phyloP scores from a whole-genome alignment of 164 flowering plant species.

The Buxus sempervirens region DNA sequence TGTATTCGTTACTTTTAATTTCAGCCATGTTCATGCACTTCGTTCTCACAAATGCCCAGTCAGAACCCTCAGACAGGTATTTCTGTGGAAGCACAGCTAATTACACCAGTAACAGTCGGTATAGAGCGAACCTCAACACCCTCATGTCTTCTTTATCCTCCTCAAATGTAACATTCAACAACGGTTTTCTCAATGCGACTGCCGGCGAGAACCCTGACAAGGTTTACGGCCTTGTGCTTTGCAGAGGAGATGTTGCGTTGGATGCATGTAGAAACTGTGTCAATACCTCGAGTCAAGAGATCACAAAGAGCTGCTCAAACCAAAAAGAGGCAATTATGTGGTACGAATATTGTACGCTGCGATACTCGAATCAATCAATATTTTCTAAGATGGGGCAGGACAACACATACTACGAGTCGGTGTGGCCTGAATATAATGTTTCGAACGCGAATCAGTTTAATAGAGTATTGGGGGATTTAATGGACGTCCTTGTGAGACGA shows the following conservation, averaged over 20 bases:
- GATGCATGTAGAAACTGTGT: conserved; percentile 21
- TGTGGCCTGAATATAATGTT: neutral
- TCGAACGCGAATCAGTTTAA: conserved; percentile 1
- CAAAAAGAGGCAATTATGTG: conserved; percentile 14
- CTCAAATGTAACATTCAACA: neutral
- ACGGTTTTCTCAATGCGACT: conserved; percentile 19
- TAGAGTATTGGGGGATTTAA: neutral
- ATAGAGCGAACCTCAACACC: conserved; percentile 16
- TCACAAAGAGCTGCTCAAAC: conserved; percentile 14
- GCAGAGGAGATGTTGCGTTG: conserved; percentile 25
- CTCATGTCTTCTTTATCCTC: conserved; percentile 14
- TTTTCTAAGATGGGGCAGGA: neutral
- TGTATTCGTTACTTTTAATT: too few relatives aligned
- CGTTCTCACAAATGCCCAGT: neutral
- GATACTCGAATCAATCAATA: conserved; percentile 18
- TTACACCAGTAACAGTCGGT: conserved; percentile 11
- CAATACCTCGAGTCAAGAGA: neutral
- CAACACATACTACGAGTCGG: neutral
- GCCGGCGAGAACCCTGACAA: conserved; percentile 13
- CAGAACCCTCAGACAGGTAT: neutral
- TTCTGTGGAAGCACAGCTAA: neutral
- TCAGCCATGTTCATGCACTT: too few relatives aligned
- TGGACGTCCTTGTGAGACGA: neutral
- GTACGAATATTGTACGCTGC: conserved; percentile 24
- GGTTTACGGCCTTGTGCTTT: conserved; percentile 17